Evolutionary conservation across 352 stramenopile species (phyloP).

Genomic region (Nothophytophthora sp.): DNA sequence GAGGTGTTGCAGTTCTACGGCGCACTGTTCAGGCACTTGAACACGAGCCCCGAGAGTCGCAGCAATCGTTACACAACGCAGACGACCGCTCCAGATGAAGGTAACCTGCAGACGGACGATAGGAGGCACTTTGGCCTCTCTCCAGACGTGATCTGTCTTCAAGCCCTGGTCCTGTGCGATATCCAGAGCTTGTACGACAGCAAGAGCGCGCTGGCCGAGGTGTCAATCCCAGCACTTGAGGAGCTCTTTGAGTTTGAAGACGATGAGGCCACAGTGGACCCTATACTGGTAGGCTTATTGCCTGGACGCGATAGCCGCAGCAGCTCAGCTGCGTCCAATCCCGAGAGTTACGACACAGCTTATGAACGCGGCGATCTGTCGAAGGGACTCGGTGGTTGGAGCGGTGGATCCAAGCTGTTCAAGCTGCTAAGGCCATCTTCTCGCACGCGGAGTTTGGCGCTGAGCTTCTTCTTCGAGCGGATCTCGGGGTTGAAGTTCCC

Average conservation of each 20-base stretch:
- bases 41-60: constrained; percentile 54
- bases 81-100: constrained; percentile 15
- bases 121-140: constrained; percentile 46
- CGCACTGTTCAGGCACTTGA: constrained; percentile 59
- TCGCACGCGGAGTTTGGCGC: constrained; percentile 34
- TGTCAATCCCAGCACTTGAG: constrained; percentile 60
- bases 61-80: constrained; percentile 34
- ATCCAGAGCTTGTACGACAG: constrained; percentile 80
- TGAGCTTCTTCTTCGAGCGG: constrained; percentile 64
- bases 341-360: constrained; percentile 31
- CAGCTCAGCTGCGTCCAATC: constrained; percentile 37
- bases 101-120: neutral
- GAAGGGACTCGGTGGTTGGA: constrained; percentile 55
- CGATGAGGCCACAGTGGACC: constrained; percentile 62
- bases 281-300: constrained; percentile 40
- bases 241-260: constrained; percentile 83
- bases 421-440: constrained; percentile 57
- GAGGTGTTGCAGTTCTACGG: constrained; percentile 82
- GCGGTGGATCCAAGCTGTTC: constrained; percentile 35
- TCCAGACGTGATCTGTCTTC: constrained; percentile 53
- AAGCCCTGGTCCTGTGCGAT: constrained; percentile 77
- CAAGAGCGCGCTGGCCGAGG: constrained; percentile 69
- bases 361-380: constrained; percentile 36
- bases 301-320: constrained; percentile 36
- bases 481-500: constrained; percentile 44